phyloP scores from a whole-genome alignment of 768 basidiomycete species.

The Tulasnella sp. region DNA sequence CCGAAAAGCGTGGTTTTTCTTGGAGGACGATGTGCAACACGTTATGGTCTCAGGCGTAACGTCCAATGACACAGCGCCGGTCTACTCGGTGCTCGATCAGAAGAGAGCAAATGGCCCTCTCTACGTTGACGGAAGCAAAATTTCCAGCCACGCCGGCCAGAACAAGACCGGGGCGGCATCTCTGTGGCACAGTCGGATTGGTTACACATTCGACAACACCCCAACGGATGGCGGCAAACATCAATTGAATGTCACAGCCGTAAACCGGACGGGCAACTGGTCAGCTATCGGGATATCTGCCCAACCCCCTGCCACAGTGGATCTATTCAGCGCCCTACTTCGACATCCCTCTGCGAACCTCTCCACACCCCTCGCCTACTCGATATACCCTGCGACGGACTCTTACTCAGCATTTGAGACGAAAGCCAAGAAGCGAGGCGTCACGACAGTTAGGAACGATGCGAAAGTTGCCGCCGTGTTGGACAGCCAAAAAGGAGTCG shows the following conservation, averaged over 20 bases:
- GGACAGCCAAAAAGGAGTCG: slow-evolving; percentile 34
- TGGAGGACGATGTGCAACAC: slow-evolving; percentile 50
- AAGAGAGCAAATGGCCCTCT: slow-evolving; percentile 37
- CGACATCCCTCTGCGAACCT: slow-evolving; percentile 30
- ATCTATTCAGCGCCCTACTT: slow-evolving; percentile 59
- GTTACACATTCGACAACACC: slow-evolving; percentile 40
- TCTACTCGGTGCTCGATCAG: slow-evolving; percentile 61
- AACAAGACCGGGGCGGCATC: slow-evolving; percentile 28
- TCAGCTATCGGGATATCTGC: slow-evolving; percentile 52
- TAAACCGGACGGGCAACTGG: slow-evolving; percentile 50
- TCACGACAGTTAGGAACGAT: slow-evolving; percentile 39
- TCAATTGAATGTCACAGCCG: slow-evolving; percentile 32
- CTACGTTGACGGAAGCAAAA: slow-evolving; percentile 31
- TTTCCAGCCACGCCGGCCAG: background rate
- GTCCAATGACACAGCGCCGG: slow-evolving; percentile 30
- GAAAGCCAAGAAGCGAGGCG: slow-evolving; percentile 21
- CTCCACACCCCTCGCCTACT: slow-evolving; percentile 37
- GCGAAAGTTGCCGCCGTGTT: slow-evolving; percentile 40
- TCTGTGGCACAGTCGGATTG: slow-evolving; percentile 58
- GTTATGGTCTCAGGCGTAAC: slow-evolving; percentile 47
- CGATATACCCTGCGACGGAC: slow-evolving; percentile 43
- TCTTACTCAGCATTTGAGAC: slow-evolving; percentile 13
- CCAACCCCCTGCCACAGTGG: slow-evolving; percentile 43
- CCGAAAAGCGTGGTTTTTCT: slow-evolving; percentile 69
- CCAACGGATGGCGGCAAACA: no score